Evolutionary conservation across 306 rosid genomes (phyloP), one percentile per base, ranked within the genome.

Genomic region (Bauhinia variegata): DNA sequence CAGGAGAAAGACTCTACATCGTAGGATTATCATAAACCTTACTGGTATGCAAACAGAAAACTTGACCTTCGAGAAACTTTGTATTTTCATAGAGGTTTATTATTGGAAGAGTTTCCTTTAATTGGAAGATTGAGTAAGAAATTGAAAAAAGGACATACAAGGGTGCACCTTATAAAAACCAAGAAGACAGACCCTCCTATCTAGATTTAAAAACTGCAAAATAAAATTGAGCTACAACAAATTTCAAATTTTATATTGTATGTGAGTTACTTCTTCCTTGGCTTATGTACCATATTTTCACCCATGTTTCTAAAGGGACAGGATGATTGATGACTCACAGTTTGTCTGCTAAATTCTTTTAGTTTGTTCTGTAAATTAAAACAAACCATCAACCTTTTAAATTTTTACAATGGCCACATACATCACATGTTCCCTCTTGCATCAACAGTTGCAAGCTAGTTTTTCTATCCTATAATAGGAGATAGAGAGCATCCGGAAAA

Each of bases 381-480:
- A 23, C 2, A 23, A 1, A 23, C 1, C 2, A 23, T 23, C 28
- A 1, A 23, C 28, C 2, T 23, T 23, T 23, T 23, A 49, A 11
- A 65, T 36, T 65, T 62, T 43, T 34, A 37, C 23, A 41, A 41
- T 11, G 2, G 12, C 47, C 12, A 11, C 12, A 11, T 11, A 41
- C 47, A 36, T 10, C 11, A 11, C 12, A 41, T 8, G 47, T 41
- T n/a, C 13, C 47, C 10, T 41, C 9, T 6, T 5, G 9, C 7
- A 42, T 3, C 34, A 49, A 39, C 71, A 36, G 71, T 65, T 12
- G 38, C 70, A 66, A 53, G 10, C 10, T 36, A 34, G 8, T 14
- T 33, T 38, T 51, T 33, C 23, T 5, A 41, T 43, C 23, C 41
- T 37, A 17, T 30, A 42, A 13, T 43, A 47, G 28, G 31, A 17